Percentiles rank a stretch among this genome's conserved stretches.
Evolutionary conservation across 495 filamentous ascomycete genomes (phyloP).

Genomic region (Penicillium tannophilum): DNA sequence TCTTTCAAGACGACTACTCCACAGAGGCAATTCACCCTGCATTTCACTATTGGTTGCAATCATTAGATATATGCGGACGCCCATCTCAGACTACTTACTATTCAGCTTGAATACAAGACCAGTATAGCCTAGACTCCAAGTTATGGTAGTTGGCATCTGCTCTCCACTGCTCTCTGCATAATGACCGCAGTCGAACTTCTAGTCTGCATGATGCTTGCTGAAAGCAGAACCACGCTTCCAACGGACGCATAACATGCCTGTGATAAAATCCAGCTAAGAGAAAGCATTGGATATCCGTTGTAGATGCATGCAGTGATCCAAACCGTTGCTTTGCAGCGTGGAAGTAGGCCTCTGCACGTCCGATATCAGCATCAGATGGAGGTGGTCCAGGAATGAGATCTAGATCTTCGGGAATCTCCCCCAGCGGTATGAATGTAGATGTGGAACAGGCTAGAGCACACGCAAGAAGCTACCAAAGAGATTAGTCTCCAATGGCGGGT

Average conservation of each 20-base stretch:
- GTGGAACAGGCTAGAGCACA: constrained; percentile 28
- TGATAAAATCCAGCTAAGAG: constrained; percentile 31
- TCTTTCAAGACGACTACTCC: constrained; percentile 29
- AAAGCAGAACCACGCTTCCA: constrained; percentile 33
- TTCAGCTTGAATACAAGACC: constrained; percentile 34
- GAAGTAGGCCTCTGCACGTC: constrained; percentile 29
- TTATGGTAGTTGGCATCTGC: constrained; percentile 30
- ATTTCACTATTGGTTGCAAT: constrained; percentile 22
- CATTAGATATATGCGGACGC: too few relatives aligned
- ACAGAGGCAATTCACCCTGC: constrained; percentile 31
- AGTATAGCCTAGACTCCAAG: constrained; percentile 30
- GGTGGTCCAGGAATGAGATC: constrained; percentile 25
- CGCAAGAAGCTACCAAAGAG: constrained; percentile 22
- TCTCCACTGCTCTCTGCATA: constrained; percentile 29
- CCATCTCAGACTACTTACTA: constrained; percentile 16
- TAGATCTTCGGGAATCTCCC: constrained; percentile 21
- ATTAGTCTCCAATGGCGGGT: constrained; percentile 2
- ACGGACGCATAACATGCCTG: constrained; percentile 27
- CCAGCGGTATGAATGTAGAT: constrained; percentile 20
- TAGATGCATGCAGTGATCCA: constrained; percentile 26
- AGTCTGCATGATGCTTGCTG: constrained; percentile 34
- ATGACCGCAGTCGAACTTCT: constrained; percentile 28
- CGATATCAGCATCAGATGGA: constrained; percentile 22
- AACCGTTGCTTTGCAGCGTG: constrained; percentile 32
- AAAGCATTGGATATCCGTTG: constrained; percentile 32